These are phyloP conservation scores for Neoascochyta sp. DNA, from an alignment of 2,329 filamentous ascomycete species.

Conservation along the genomic window DNA sequence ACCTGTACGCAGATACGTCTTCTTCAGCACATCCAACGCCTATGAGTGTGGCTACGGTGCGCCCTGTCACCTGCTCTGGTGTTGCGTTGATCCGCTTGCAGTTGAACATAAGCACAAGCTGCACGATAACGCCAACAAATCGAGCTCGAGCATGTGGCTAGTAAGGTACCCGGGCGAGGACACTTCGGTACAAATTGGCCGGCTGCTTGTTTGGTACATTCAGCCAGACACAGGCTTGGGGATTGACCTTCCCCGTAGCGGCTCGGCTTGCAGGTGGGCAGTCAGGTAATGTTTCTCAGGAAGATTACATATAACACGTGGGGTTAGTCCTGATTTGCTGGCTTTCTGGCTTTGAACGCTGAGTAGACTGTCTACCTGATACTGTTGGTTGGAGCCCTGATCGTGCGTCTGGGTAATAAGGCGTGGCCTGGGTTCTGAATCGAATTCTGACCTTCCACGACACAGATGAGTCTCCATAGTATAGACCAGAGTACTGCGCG, in stretches of 20 bases:
- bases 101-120: slow-evolving; percentile 44
- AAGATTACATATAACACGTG: too few species aligned
- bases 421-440: too few species aligned
- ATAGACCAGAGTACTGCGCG: too few species aligned
- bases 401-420: too few species aligned
- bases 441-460: too few species aligned
- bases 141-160: slow-evolving; percentile 52
- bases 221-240: slow-evolving; percentile 44
- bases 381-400: too few species aligned
- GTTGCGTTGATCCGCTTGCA: slow-evolving; percentile 60
- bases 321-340: too few species aligned
- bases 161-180: slow-evolving; percentile 50
- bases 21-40: slow-evolving; percentile 51
- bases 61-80: slow-evolving; percentile 42
- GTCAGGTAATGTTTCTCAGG: slow-evolving; percentile 46
- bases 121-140: slow-evolving; percentile 49
- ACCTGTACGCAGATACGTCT: neutral
- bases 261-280: slow-evolving; percentile 48
- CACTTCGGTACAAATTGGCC: slow-evolving; percentile 45
- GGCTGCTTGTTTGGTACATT: slow-evolving; percentile 51
- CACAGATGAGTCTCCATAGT: too few species aligned
- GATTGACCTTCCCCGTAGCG: neutral
- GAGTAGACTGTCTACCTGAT: too few species aligned
- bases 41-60: slow-evolving; percentile 45
- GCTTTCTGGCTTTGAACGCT: too few species aligned